Conservation (phyloP, 106 monocot species). For the Dendrobium huoshanense region DNA sequence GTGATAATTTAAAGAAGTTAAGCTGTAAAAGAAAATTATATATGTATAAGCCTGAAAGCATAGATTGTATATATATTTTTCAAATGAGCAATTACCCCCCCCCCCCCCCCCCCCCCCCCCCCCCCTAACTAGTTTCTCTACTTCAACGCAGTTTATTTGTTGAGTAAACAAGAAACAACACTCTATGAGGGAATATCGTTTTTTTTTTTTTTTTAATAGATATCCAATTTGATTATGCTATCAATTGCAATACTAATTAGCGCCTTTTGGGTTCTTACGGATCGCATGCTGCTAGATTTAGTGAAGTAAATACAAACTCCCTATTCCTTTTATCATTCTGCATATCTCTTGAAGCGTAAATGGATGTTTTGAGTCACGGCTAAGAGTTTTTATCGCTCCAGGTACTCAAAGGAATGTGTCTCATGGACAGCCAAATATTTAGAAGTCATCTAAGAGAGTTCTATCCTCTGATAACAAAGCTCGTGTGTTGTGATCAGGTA, state of each 20-base stretch:
- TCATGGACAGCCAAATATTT: constrained; percentile 65
- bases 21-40: no score
- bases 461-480: constrained; percentile 78
- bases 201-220: background rate
- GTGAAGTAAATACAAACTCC: background rate
- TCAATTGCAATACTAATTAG: background rate
- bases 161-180: background rate
- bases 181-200: background rate
- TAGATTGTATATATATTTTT: no score
- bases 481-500: constrained; percentile 89
- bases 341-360: background rate
- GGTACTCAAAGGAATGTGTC: constrained; percentile 76
- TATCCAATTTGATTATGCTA: background rate
- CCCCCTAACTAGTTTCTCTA: background rate
- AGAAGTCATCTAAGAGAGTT: constrained; percentile 67
- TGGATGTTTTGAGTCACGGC: background rate
- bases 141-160: background rate
- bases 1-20: no score
- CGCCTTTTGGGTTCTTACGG: background rate
- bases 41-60: no score
- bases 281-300: background rate
- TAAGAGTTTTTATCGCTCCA: constrained; percentile 17
- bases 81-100: no score
- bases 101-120: no score
- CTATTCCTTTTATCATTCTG: background rate